These are phyloP conservation scores for Rutstroemia sp. DNA, from an alignment of 2,329 filamentous ascomycete species.

Conservation along the genomic window DNA sequence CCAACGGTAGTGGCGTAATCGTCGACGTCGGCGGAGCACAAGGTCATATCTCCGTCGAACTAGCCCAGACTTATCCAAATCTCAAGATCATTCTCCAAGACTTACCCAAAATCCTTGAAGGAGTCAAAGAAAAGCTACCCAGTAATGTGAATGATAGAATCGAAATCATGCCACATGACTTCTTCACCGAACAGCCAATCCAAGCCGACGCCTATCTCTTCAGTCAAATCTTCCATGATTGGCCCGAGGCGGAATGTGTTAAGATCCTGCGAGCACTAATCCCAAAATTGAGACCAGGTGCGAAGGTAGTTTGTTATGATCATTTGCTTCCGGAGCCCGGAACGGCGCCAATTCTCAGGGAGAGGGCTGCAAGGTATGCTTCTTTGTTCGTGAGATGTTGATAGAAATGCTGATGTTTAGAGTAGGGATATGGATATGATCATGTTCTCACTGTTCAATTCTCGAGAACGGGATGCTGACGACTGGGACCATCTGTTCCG, in stretches of 20 bases:
- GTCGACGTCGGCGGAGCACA: slow-evolving; percentile 20
- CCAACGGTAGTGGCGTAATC: neutral
- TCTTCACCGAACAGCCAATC: neutral
- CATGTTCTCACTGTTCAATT: neutral
- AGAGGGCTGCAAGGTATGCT: neutral
- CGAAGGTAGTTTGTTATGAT: neutral
- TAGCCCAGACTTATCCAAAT: slow-evolving; percentile 17
- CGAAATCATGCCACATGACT: neutral
- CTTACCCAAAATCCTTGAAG: neutral
- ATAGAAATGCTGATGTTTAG: neutral
- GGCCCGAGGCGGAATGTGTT: neutral
- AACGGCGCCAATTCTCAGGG: neutral
- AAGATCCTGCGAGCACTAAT: neutral
- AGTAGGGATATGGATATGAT: neutral
- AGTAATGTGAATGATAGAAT: slow-evolving; percentile 14
- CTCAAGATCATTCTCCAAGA: slow-evolving; percentile 23
- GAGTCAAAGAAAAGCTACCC: slow-evolving; percentile 32
- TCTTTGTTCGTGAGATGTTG: neutral
- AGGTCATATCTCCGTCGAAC: slow-evolving; percentile 18
- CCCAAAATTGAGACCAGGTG: neutral
- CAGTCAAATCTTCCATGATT: neutral
- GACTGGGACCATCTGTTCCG: neutral
- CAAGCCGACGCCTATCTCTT: neutral
- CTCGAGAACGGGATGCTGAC: neutral
- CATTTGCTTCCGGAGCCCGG: neutral